Evolutionary conservation across 2,329 filamentous ascomycete species (phyloP).

Genomic region (Trichophyton equinum): DNA sequence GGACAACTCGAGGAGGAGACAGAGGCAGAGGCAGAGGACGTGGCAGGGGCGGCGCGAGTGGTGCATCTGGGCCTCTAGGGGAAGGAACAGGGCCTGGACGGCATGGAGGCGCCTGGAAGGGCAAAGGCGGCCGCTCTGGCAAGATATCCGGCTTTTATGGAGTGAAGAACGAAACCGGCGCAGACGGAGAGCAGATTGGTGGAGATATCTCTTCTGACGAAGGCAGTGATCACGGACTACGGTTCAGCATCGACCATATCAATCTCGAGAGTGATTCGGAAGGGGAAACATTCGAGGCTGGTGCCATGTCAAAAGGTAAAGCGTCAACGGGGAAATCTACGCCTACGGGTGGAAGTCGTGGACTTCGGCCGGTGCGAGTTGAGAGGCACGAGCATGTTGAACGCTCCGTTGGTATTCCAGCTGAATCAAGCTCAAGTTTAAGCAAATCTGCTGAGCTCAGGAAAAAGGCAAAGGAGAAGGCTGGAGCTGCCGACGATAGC

Average conservation of each 20-base stretch:
- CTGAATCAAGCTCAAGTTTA: constrained; percentile 40
- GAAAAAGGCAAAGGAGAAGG: constrained; percentile 24
- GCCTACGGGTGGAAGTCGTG: constrained; percentile 13
- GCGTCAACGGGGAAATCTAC: constrained; percentile 15
- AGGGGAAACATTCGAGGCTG: constrained; percentile 24
- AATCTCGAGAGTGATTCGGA: constrained; percentile 44
- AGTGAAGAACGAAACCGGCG: constrained; percentile 19
- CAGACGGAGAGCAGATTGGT: constrained; percentile 14
- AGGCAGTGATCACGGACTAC: constrained; percentile 34
- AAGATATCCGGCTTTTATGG: constrained; percentile 19
- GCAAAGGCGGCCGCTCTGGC: constrained; percentile 16
- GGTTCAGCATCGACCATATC: constrained; percentile 46
- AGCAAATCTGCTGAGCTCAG: constrained; percentile 33
- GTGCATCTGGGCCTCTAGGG: constrained; percentile 21
- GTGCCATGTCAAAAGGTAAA: constrained; percentile 21
- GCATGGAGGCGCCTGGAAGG: constrained; percentile 17
- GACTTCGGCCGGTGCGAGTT: constrained; percentile 43
- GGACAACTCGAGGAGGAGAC: constrained; percentile 8
- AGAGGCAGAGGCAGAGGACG: constrained; percentile 19
- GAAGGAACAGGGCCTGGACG: constrained; percentile 19
- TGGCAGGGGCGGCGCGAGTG: constrained; percentile 21
- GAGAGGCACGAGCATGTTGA: constrained; percentile 45
- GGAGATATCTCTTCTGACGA: constrained; percentile 37
- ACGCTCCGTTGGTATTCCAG: constrained; percentile 41
- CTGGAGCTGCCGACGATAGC: constrained; percentile 19